Evolutionary conservation across 345 rosid genomes (phyloP), one percentile per base, ranked within the genome.

Genomic region (Euphorbia tirucalli): DNA sequence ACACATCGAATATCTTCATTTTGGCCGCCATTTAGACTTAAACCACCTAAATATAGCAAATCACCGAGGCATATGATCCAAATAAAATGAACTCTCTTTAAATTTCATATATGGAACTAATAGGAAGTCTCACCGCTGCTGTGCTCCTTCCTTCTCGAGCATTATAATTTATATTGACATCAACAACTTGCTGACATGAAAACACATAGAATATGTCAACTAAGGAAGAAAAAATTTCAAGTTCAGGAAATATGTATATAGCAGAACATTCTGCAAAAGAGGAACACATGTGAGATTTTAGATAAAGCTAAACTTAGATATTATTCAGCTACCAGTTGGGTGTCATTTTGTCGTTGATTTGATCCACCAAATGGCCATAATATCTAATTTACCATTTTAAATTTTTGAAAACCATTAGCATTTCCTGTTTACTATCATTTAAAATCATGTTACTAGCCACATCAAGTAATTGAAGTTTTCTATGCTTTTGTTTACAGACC

Each of bases 91-190:
- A 19, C 28, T 28, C 2, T 43, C 49, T 59, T 15, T 41, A 60
- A 19, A 41, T 22, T 49, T 52, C 27, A 62, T 15, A 71, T 15
- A 32, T 25, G 60, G 61, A 11, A 31, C 21, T 21, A 60, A 71
- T 4, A 50, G 49, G 13, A 62, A 50, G 43, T n/a, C 69, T 71
- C 7, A 87, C 97, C 93, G 81, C 91, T 25, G 84, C 86, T 60
- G 93, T 83, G 83, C 96, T 94, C 83, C 80, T 87, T 79, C 93
- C 93, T 81, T 88, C 93, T 61, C 87, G 87, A 64, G 90, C 95
- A 83, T 92, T 82, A 57, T 86, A 83, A 73, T 85, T 71, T 74
- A 94, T 52, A 72, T 86, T 90, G 61, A 75, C 90, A 46, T 86
- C 88, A 49, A 92, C 91, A 78, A 81, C 75, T 81, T 75, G 81